Percentiles rank a stretch among this genome's conserved stretches.
Evolutionary conservation across 164 flowering plant genomes (phyloP).

Genomic region (Santalum album): DNA sequence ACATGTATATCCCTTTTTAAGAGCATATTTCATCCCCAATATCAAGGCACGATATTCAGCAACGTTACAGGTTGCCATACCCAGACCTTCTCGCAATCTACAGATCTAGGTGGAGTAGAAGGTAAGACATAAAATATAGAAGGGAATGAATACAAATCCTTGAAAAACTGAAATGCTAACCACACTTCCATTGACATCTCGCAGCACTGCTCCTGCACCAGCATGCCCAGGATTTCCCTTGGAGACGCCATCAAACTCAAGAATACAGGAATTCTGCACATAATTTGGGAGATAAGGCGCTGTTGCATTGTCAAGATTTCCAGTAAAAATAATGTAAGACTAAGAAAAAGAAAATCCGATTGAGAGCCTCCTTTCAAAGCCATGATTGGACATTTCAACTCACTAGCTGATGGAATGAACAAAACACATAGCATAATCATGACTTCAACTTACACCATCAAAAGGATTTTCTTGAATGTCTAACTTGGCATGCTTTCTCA

Average conservation of each 20-base stretch:
- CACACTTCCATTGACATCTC: slow-evolving; percentile 64
- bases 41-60: slow-evolving; percentile 77
- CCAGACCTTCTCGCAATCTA: slow-evolving; percentile 72
- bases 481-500: slow-evolving; percentile 20
- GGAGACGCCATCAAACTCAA: slow-evolving; percentile 96
- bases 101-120: slow-evolving; percentile 41
- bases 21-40: slow-evolving; percentile 70
- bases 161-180: slow-evolving; percentile 25
- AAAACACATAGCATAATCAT: not conserved
- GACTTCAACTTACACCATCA: slow-evolving; percentile 19
- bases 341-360: no score
- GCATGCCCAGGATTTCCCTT: slow-evolving; percentile 95
- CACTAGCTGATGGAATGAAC: not conserved
- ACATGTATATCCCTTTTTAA: slow-evolving; percentile 52
- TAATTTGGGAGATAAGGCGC: no score
- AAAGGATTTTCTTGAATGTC: slow-evolving; percentile 10
- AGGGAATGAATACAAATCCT: not conserved
- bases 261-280: slow-evolving; percentile 44
- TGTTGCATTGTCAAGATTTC: no score
- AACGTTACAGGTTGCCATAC: slow-evolving; percentile 59
- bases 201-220: slow-evolving; percentile 85
- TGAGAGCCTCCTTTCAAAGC: no score
- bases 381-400: no score
- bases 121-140: slow-evolving; percentile 8
- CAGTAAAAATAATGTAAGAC: no score